Evolutionary conservation across 2,329 filamentous ascomycete species (phyloP).

Genomic region (Elsinoe arachidis): DNA sequence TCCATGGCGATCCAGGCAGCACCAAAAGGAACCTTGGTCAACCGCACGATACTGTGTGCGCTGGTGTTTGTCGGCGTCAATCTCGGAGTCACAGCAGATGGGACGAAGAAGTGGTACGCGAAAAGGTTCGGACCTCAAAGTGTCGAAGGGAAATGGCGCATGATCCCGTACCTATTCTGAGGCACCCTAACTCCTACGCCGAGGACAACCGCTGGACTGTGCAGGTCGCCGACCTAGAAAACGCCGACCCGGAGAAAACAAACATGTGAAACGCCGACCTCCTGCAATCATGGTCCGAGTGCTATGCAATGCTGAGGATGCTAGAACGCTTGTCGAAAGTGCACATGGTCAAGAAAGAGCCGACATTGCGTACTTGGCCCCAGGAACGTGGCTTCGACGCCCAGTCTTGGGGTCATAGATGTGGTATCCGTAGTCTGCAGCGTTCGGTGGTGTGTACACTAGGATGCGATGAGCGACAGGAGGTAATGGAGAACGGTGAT

Average conservation of each 20-base stretch:
- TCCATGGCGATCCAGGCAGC: slow-evolving; percentile 67
- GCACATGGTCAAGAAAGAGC: not conserved
- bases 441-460: slow-evolving; percentile 84
- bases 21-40: slow-evolving; percentile 56
- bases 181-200: not conserved
- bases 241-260: not conserved
- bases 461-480: slow-evolving; percentile 10
- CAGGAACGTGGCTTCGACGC: slow-evolving; percentile 57
- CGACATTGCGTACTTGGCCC: slow-evolving; percentile 39
- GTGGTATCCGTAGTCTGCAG: slow-evolving; percentile 70
- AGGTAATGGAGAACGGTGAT: not conserved
- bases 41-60: slow-evolving; percentile 63
- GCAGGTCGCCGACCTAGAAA: not conserved
- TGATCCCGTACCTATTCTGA: slow-evolving; percentile 57
- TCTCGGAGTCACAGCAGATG: slow-evolving; percentile 69
- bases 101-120: slow-evolving; percentile 71
- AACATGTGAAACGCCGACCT: not conserved
- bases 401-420: slow-evolving; percentile 74
- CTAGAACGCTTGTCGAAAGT: not conserved
- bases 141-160: slow-evolving; percentile 59
- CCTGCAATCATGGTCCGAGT: not conserved
- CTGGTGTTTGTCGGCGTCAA: slow-evolving; percentile 68
- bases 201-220: not conserved
- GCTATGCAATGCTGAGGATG: not conserved
- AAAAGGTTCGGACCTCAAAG: slow-evolving; percentile 61